A percentile compares a stretch with the other conserved stretches of the same genome.
Evolutionary conservation across 2,329 filamentous ascomycete species (phyloP).

Genomic region (Hypoxylon rubiginosum): DNA sequence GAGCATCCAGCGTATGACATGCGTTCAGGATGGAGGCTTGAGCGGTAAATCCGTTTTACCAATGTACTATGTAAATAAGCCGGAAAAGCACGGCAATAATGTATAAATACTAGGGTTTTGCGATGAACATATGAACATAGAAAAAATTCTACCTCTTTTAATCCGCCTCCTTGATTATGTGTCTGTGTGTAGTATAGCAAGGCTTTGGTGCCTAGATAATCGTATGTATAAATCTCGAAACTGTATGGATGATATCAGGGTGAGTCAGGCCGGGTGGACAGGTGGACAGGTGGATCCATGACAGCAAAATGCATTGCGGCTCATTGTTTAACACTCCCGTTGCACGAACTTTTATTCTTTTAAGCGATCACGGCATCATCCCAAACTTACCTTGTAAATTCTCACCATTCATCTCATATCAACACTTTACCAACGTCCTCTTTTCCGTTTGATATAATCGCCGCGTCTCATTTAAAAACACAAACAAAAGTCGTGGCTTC

Average conservation of each 20-base stretch:
- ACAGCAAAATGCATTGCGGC: background rate
- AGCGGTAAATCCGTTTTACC: conserved; percentile 28
- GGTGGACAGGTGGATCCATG: conserved; percentile 19
- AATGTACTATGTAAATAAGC: conserved; percentile 45
- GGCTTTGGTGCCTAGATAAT: too few species aligned
- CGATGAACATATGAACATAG: conserved; percentile 39
- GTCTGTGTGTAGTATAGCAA: background rate
- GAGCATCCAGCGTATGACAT: conserved; percentile 23
- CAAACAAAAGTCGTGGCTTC: conserved; percentile 13
- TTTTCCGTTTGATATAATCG: too few species aligned
- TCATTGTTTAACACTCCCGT: background rate
- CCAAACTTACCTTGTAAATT: background rate
- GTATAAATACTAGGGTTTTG: conserved; percentile 43
- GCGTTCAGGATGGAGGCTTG: conserved; percentile 15
- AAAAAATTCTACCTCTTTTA: conserved; percentile 15
- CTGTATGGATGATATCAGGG: background rate
- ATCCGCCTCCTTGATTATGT: conserved; percentile 4
- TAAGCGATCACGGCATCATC: conserved; percentile 6
- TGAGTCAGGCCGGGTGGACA: conserved; percentile 28
- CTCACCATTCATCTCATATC: background rate
- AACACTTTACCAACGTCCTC: background rate
- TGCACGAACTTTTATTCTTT: conserved; percentile 1
- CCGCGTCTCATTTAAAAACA: too few species aligned
- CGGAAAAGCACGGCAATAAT: conserved; percentile 34
- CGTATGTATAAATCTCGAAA: background rate